Evolutionary conservation across 768 basidiomycete species (phyloP).

Genomic region (Termitomyces heimii): DNA sequence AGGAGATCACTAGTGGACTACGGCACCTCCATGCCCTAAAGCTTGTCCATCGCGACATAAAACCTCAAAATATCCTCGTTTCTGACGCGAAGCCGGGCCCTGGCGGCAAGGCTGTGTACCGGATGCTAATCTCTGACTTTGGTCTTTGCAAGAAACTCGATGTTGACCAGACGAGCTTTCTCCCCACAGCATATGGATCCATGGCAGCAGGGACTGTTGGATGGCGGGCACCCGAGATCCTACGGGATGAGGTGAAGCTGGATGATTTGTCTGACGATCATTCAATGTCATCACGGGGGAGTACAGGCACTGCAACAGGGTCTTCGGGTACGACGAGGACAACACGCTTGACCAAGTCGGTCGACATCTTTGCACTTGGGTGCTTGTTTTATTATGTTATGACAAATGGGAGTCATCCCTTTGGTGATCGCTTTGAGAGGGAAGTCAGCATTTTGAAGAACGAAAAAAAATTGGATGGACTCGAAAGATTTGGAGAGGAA

Average conservation of each 20-base stretch:
- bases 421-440: slow-evolving; percentile 87
- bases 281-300: slow-evolving; percentile 63
- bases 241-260: slow-evolving; percentile 89
- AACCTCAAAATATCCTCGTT: slow-evolving; percentile 95
- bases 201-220: slow-evolving; percentile 92
- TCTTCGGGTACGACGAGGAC: slow-evolving; percentile 35
- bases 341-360: slow-evolving; percentile 84
- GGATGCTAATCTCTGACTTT: slow-evolving; percentile 96
- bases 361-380: slow-evolving; percentile 95
- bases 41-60: slow-evolving; percentile 97
- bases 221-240: slow-evolving; percentile 96
- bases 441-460: slow-evolving; percentile 93
- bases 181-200: slow-evolving; percentile 86
- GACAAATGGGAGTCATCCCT: slow-evolving; percentile 89
- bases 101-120: slow-evolving; percentile 36
- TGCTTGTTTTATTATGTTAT: slow-evolving; percentile 94
- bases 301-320: slow-evolving; percentile 45
- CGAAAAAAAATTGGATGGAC: slow-evolving; percentile 57
- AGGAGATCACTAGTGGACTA: slow-evolving; percentile 83
- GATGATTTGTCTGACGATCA: slow-evolving; percentile 70
- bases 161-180: slow-evolving; percentile 92
- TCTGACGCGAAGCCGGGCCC: slow-evolving; percentile 56
- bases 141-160: slow-evolving; percentile 95
- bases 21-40: slow-evolving; percentile 90
- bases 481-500: slow-evolving; percentile 87